Percentiles rank a stretch among this genome's conserved stretches.
These are phyloP conservation scores for Salvia miltiorrhiza DNA, from an alignment of 257 asterid species.

Conservation along the genomic window DNA sequence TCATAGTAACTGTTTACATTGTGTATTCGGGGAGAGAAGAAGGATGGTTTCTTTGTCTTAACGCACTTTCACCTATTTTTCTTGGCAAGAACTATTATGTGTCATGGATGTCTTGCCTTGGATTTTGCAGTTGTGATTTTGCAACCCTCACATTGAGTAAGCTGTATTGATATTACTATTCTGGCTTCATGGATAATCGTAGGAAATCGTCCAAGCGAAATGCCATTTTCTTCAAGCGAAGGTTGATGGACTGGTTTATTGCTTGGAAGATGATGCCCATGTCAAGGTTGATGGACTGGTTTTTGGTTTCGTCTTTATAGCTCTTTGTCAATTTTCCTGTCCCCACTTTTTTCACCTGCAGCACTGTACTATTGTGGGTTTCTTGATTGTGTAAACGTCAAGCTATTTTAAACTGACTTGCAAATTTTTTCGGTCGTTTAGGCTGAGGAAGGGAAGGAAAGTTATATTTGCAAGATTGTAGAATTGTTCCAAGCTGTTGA, in stretches of 20 bases:
- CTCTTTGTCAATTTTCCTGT: background rate
- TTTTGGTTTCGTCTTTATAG: too few species aligned
- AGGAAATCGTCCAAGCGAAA: conserved; percentile 42
- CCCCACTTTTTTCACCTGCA: too few species aligned
- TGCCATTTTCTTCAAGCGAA: conserved; percentile 44
- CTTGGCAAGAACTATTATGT: background rate
- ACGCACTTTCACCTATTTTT: background rate
- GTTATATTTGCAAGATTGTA: conserved; percentile 61
- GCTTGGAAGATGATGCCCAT: conserved; percentile 57
- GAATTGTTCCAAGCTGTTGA: conserved; percentile 64
- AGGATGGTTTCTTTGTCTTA: background rate
- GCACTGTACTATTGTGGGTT: background rate
- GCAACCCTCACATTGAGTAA: background rate
- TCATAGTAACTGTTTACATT: background rate
- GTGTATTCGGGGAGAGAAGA: background rate
- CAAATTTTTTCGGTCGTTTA: conserved; percentile 1
- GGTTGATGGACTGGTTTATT: conserved; percentile 49
- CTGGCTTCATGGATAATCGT: background rate
- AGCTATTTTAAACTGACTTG: background rate
- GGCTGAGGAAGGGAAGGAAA: conserved; percentile 45
- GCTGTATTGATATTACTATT: background rate
- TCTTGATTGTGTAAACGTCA: background rate
- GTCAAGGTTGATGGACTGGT: conserved; percentile 66
- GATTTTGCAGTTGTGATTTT: background rate
- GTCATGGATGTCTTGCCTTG: background rate